A percentile compares a stretch with the other conserved stretches of the same genome.
Conservation (phyloP, 1,284 basidiomycete species). For the Cutaneotrichosporon sp. region DNA sequence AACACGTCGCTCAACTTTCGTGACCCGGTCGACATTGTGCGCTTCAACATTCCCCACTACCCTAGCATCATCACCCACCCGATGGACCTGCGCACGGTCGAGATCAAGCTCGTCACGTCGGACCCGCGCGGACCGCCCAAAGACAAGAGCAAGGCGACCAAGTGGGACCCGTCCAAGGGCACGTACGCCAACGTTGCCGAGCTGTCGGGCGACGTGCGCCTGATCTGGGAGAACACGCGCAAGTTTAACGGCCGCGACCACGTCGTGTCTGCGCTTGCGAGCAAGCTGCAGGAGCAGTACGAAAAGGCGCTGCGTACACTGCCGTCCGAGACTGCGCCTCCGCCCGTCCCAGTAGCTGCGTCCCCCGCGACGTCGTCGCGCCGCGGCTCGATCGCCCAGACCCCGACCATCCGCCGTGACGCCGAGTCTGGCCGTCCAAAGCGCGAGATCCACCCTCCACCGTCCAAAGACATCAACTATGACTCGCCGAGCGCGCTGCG, state of each 20-base stretch:
- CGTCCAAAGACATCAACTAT: conserved; percentile 84
- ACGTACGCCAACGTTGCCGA: conserved; percentile 69
- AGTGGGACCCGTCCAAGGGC: conserved; percentile 55
- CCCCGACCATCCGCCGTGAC: conserved; percentile 44
- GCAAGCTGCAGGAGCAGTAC: conserved; percentile 74
- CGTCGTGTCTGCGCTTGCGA: conserved; percentile 69
- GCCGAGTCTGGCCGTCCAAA: conserved; percentile 72
- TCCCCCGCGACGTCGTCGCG: conserved; percentile 24
- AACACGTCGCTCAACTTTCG: conserved; percentile 72
- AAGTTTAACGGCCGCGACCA: conserved; percentile 93
- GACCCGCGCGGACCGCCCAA: conserved; percentile 55
- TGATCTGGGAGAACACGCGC: conserved; percentile 81
- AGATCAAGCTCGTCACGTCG: conserved; percentile 73
- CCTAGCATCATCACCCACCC: conserved; percentile 77
- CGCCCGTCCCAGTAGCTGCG: conserved; percentile 15
- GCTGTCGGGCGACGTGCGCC: conserved; percentile 72
- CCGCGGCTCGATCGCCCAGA: conserved; percentile 40
- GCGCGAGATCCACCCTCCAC: conserved; percentile 92
- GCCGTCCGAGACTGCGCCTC: conserved; percentile 53
- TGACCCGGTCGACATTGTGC: conserved; percentile 83
- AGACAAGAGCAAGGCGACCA: conserved; percentile 55
- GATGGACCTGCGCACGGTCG: conserved; percentile 94
- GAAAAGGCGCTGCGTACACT: conserved; percentile 80
- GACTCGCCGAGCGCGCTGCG: conserved; percentile 53
- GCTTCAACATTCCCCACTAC: conserved; percentile 88